Base-by-base conservation (phyloP, 2,329 filamentous ascomycete species). In the Trichophyton simii region DNA sequence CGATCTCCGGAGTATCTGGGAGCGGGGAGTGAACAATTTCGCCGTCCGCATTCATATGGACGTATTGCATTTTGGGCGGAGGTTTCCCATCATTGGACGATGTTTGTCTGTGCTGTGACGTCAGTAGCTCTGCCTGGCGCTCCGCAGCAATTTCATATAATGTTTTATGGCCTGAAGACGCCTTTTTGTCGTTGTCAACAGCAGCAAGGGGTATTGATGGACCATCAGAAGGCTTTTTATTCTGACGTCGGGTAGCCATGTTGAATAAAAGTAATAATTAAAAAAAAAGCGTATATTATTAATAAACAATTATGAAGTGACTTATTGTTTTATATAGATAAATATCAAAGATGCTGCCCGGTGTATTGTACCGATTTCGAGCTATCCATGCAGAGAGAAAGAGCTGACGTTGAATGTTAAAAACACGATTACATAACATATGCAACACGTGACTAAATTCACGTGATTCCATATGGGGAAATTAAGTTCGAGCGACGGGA, bases 121-220 rank as follows among this genome's bases (percentile, higher is more conserved):
- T 44, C 9, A 54, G 41, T 18, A 77, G 65, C 54, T 73, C 69
- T 22, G 68, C 68, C 58, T 78, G 74, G 60, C 74, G 68, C 65
- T 78, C 75, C 3, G 75, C 73, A 20, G 77, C 77, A 57, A 79
- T 71, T 59, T 79, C 75, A 64, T 76, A 72, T 34, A 79, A 65
- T 6, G 75, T 78, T 58, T 72, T 77, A 3, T 67, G 67, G 50
- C 67, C 67, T 6, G 63, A 63, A 38, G 64, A 62, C 6, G 62
- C 28, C 46, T 64, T 44, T 22, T 48, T 44, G 15, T 63, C 63
- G 31, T 60, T 60, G n/a, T 66, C 64, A 36, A 68, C 72, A 28
- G 65, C 69, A 28, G 68, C 64, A 48, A 74, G 67, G n/a, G 72
- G 72, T 54, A 74, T 72, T 9, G 69, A 71, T 28, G 72, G 66